Evolutionary conservation across 345 rosid species (phyloP), one percentile per base, ranked within the genome.

Genomic region (Draba incana): DNA sequence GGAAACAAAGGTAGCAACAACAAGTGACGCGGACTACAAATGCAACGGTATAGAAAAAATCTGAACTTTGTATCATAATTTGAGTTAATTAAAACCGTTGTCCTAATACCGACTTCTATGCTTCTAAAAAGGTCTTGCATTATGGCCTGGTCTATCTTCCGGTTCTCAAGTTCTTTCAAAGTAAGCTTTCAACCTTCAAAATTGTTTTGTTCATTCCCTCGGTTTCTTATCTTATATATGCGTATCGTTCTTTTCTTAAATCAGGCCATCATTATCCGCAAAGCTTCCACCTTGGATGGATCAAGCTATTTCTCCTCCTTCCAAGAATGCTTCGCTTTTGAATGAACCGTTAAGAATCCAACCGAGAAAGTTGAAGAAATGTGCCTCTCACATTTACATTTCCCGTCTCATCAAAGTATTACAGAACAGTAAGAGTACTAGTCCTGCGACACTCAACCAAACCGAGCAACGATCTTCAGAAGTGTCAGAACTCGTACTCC

Each of bases 361-460:
- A 81, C 92, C 89, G 47, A 72, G 71, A 25, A 74, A 14, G 51
- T 57, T 80, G 83, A 89, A 81, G 80, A 83, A 74, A 65, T 83
- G 91, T 57, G 75, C 84, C 3, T 57, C 82, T 76, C 98, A 92
- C 79, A 81, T 85, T 53, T 78, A 80, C 75, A 88, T 92, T 66
- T 77, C 85, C 59, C 81, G 14, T 46, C 84, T 92, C 75, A 92
- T 86, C 59, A 78, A 48, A 57, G 65, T 35, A 66, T 71, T 86
- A 45, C 78, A 85, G 57, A 69, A 28, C 44, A 74, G 63, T 64
- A 80, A 78, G 76, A 83, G 52, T 75, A 84, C 58, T 75, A 84
- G 61, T 77, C 70, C 64, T 35, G 11, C 37, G 4, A 67, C 70
- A 54, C 63, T 50, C 35, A 31, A 70, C 62, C 72, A 78, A 54